phyloP scores from a whole-genome alignment of 116 monocot species.

The Thalassia testudinum region DNA sequence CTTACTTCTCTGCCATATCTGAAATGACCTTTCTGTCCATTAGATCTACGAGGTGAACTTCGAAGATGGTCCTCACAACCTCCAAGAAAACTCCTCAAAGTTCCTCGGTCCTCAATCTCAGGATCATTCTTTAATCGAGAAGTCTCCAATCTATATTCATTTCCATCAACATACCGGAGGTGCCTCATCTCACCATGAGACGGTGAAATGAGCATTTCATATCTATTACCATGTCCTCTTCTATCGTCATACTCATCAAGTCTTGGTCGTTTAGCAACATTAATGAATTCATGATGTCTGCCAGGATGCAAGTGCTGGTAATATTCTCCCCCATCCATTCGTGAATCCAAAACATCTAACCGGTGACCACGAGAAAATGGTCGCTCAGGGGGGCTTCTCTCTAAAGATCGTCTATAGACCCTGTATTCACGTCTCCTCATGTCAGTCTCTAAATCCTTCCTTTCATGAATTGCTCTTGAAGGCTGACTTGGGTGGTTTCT shows the following conservation, averaged over 20 bases:
- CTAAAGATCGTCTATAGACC: slow-evolving; percentile 2
- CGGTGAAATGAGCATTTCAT: slow-evolving; percentile 18
- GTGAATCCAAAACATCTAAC: slow-evolving; percentile 3
- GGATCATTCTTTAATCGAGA: slow-evolving; percentile 10
- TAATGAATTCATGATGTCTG: slow-evolving; percentile 16
- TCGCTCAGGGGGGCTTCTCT: slow-evolving; percentile 33
- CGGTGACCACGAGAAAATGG: slow-evolving; percentile 13
- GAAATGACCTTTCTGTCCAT: slow-evolving; percentile 17
- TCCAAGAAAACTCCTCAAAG: slow-evolving; percentile 21
- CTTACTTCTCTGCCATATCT: slow-evolving; percentile 23
- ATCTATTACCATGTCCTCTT: slow-evolving; percentile 18
- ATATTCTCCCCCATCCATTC: slow-evolving; percentile 27
- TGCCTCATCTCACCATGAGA: slow-evolving; percentile 16
- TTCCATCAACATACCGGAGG: slow-evolving; percentile 16
- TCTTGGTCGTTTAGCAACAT: slow-evolving; percentile 4
- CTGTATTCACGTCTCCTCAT: slow-evolving; percentile 18
- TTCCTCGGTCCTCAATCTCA: slow-evolving; percentile 22
- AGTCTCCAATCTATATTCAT: slow-evolving; percentile 14
- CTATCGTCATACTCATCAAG: background rate
- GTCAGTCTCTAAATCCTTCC: slow-evolving; percentile 26
- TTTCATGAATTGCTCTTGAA: slow-evolving; percentile 45
- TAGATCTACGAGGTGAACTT: slow-evolving; percentile 17
- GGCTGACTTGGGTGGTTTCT: slow-evolving; percentile 12
- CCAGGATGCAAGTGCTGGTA: slow-evolving; percentile 16
- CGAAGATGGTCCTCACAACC: slow-evolving; percentile 13